Percentiles rank a stretch among this genome's conserved stretches.
phyloP scores from a whole-genome alignment of 2,329 filamentous ascomycete genomes.

The Clarireedia sp. region DNA sequence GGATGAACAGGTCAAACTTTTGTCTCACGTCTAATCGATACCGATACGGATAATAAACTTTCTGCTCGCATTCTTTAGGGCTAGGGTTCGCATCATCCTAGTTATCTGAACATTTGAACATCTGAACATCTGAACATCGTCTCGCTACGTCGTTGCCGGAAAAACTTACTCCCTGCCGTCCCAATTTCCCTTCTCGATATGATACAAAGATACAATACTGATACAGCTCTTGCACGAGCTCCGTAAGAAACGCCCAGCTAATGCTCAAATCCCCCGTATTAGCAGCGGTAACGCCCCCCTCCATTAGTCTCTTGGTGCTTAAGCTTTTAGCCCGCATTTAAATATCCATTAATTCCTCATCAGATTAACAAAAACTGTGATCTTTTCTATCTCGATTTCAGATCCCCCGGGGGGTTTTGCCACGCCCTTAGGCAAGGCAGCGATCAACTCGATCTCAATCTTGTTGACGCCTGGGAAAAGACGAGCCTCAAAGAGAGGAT shows the following conservation, averaged over 20 bases:
- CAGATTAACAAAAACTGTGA: constrained; percentile 69
- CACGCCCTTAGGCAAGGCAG: constrained; percentile 54
- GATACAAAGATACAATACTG: not conserved
- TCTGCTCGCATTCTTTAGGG: not conserved
- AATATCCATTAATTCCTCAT: constrained; percentile 32
- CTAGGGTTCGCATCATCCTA: not conserved
- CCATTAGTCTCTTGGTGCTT: not conserved
- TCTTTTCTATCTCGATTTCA: constrained; percentile 68
- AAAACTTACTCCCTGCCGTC: too few relatives aligned
- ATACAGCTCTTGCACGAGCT: not conserved
- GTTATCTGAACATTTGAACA: not conserved
- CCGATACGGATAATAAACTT: not conserved
- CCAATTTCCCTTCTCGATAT: too few relatives aligned
- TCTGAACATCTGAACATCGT: not conserved
- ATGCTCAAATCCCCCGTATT: not conserved
- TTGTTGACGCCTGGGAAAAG: constrained; percentile 67
- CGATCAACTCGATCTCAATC: constrained; percentile 71
- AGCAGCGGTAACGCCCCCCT: not conserved
- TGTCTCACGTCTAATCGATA: not conserved
- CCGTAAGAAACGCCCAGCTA: not conserved
- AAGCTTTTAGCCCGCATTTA: not conserved
- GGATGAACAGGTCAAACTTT: not conserved
- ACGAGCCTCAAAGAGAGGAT: constrained; percentile 67
- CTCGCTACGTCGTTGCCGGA: too few relatives aligned
- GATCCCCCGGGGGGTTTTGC: constrained; percentile 47